Evolutionary conservation across 176 grass and related monocot species (phyloP).

Genomic region (Carex myosuroides): DNA sequence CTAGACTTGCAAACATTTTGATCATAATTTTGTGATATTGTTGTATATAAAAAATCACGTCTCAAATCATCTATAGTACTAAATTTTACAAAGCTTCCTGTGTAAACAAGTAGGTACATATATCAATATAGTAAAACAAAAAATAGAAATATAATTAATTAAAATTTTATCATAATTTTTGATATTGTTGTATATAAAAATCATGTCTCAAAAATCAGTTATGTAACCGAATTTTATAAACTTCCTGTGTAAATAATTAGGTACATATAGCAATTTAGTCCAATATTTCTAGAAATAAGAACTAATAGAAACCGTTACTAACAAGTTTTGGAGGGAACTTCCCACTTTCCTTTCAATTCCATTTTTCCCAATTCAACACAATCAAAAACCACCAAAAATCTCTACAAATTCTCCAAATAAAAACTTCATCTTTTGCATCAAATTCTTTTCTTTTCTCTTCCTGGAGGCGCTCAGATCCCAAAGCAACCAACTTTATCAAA

Average conservation of each 20-base stretch:
- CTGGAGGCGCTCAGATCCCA: not conserved
- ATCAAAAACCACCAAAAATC: not conserved
- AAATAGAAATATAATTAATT: no score
- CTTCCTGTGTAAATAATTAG: not conserved
- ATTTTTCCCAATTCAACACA: not conserved
- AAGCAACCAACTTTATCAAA: not conserved
- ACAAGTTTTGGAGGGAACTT: conserved; percentile 17
- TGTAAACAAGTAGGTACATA: not conserved
- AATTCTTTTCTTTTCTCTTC: not conserved
- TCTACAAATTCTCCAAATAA: not conserved
- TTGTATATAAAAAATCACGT: not conserved
- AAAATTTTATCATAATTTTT: not conserved
- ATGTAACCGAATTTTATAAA: not conserved
- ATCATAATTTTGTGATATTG: not conserved
- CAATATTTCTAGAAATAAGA: not conserved
- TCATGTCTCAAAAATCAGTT: not conserved
- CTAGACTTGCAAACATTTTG: not conserved
- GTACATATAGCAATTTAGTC: not conserved
- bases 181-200: not conserved
- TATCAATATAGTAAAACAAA: no score
- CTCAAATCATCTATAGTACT: not conserved
- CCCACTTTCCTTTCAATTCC: not conserved
- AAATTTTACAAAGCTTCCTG: not conserved
- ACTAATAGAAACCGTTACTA: conserved; percentile 8
- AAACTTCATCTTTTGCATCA: not conserved